Base-by-base conservation (phyloP, 495 filamentous ascomycete genomes). In the Bacidia gigantensis region DNA sequence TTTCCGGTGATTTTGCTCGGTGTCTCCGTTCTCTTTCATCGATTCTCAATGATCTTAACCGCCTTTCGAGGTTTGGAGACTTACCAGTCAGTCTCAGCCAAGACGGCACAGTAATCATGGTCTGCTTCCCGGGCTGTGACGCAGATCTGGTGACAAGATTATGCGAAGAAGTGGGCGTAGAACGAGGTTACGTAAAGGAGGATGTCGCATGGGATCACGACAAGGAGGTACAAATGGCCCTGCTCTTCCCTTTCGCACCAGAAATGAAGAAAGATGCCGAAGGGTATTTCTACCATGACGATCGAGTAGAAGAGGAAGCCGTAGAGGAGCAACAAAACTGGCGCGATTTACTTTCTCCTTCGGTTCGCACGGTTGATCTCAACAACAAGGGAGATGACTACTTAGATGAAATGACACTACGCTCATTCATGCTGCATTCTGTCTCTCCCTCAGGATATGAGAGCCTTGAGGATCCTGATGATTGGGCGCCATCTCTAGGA, bases 61-160 rank as follows among this genome's bases (percentile, higher is more conserved):
- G 75, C 12, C 69, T 98, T 3, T 74, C 84, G 1, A 64, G 69
- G 1, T 65, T 96, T 3, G 92, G 92, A 9, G 87, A 95, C 60
- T 71, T 97, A 9, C 87, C 92, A 0, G 80, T 96, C 17, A 69
- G 72, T 0, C 72, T 95, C 38, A 66, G 70, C 49, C 67, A 69
- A 18, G 23, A 41, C 2, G 59, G 54, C 20, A 63, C 64, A 39
- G 64, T 71, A 2, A 69, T 98, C 7, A 77, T 84, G 11, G 83
- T 97, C 2, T 81, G 87, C 32, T 97, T 98, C 62, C 84, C 87
- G 1, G 92, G 92, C 21, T 94, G 90, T 56, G 89, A 96, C 60
- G 79, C 78, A 0, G 79, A 82, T 3, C 86, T 84, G 1, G 88
- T 97, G 0, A 87, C 93, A 62, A 69, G 74, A 14, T 72, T 96